Evolutionary conservation across 306 rosid genomes (phyloP).

Genomic region (Erythrophleum fordii): DNA sequence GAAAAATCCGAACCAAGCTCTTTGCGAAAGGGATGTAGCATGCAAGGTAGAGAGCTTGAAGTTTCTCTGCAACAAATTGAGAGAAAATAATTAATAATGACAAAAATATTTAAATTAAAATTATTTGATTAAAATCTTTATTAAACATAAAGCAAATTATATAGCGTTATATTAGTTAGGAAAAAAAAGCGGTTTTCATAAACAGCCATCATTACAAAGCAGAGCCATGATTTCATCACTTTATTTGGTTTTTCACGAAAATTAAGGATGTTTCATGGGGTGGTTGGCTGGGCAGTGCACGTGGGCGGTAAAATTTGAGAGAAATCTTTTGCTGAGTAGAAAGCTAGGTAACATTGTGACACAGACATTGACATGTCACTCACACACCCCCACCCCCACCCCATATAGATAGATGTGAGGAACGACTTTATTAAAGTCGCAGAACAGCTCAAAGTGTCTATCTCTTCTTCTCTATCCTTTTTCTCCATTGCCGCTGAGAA

Average conservation of each 20-base stretch:
- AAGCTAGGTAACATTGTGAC: constrained; percentile 46
- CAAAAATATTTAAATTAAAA: no score
- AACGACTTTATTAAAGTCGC: not conserved
- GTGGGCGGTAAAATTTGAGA: constrained; percentile 52
- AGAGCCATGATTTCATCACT: constrained; percentile 26
- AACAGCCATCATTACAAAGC: constrained; percentile 36
- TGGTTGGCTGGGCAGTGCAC: constrained; percentile 38
- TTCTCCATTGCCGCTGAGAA: no score
- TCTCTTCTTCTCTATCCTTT: no score
- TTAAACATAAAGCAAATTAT: no score
- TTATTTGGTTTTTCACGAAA: constrained; percentile 39
- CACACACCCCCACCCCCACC: not conserved
- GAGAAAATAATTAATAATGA: no score
- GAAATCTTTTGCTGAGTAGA: constrained; percentile 15
- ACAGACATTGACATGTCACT: constrained; percentile 48
- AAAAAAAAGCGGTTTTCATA: not conserved
- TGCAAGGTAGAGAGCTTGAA: no score
- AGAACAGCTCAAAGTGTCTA: not conserved
- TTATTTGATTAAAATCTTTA: no score
- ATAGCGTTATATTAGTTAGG: not conserved
- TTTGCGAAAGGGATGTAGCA: no score
- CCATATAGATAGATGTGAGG: not conserved
- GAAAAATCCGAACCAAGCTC: no score
- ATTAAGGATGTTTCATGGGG: constrained; percentile 43
- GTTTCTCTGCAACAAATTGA: no score